Evolutionary conservation across 805 yeast genomes (phyloP), one percentile per base, ranked within the genome.

Genomic region (Tetrapisispora taiwanensis): DNA sequence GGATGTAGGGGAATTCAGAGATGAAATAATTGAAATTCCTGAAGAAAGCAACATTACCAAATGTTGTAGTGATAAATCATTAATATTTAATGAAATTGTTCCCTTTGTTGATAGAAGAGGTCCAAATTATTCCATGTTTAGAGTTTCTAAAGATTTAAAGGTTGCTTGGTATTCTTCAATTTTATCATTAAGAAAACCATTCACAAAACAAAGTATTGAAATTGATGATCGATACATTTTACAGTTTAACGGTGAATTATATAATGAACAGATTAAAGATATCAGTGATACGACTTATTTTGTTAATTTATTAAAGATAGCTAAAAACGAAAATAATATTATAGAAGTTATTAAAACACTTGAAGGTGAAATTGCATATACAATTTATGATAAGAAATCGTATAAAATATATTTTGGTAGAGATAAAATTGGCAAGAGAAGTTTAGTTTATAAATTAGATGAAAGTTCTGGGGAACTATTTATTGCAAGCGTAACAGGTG

Each of bases 221-320:
- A 50, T 51, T 4, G 54, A 57, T 10, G 53, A 64, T 38, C 50
- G 67, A 52, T 70, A 56, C 41, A 54, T 73, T 0, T 56, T 94
- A 8, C 95, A 87, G 56, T 90, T 83, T 64, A 92, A 94, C 59
- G 99, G 98, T 0, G 97, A 92, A 54, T 63, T 92, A 10, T 92
- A 92, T 60, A 81, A 81, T 49, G 51, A 59, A 1, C 81, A 73
- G 31, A 72, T 82, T 19, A 26, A 37, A 10, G 49, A 52, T 0
- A 63, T 68, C 0, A 84, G 84, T 58, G 97, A 89, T 60, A 79
- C 94, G 0, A 67, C 60, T 3, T 82, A 60, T 50, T 62, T 86
- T 6, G 65, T 68, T 39, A 53, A 66, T 1, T 53, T 54, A 27
- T 56, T 84, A 27, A 41, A 50, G 12, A 44, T 43, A 7, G 26